Conservation (phyloP, 164 flowering plant genomes). For the Vitis rotundifolia region DNA sequence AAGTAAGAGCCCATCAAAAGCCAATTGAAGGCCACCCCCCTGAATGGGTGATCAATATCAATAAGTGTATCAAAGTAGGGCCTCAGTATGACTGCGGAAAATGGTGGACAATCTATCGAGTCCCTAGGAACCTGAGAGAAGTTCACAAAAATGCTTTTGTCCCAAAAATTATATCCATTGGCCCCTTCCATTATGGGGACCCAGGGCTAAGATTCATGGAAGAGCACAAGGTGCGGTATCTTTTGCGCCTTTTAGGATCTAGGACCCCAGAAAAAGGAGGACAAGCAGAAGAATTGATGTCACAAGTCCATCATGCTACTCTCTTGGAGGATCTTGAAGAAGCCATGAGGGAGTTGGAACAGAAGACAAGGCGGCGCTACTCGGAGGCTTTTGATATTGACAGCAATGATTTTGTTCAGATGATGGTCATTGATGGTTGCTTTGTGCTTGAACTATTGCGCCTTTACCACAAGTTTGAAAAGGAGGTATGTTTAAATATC, state of each 20-base stretch:
- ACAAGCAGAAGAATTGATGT: background rate
- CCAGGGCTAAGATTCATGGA: slow-evolving; percentile 18
- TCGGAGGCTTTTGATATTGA: slow-evolving; percentile 7
- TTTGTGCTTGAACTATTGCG: slow-evolving; percentile 24
- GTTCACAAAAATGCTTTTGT: slow-evolving; percentile 11
- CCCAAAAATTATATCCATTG: slow-evolving; percentile 25
- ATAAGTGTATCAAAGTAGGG: no score
- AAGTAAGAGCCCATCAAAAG: no score
- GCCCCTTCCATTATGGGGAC: slow-evolving; percentile 21
- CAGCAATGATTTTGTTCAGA: slow-evolving; percentile 17
- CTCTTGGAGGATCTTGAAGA: slow-evolving; percentile 9
- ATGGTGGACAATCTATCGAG: slow-evolving; percentile 6
- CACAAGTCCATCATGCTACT: background rate
- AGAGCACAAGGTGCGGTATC: slow-evolving; percentile 24
- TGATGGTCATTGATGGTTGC: slow-evolving; percentile 36
- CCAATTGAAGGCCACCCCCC: no score
- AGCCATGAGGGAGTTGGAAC: slow-evolving; percentile 18
- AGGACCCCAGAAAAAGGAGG: background rate
- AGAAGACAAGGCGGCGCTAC: slow-evolving; percentile 14
- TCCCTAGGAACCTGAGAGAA: slow-evolving; percentile 3
- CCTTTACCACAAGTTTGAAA: slow-evolving; percentile 4
- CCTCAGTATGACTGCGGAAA: no score
- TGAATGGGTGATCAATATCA: no score
- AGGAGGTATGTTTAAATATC: slow-evolving; percentile 2
- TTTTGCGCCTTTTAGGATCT: slow-evolving; percentile 19